phyloP scores from a whole-genome alignment of 345 rosid genomes.

The Linum tenue region DNA sequence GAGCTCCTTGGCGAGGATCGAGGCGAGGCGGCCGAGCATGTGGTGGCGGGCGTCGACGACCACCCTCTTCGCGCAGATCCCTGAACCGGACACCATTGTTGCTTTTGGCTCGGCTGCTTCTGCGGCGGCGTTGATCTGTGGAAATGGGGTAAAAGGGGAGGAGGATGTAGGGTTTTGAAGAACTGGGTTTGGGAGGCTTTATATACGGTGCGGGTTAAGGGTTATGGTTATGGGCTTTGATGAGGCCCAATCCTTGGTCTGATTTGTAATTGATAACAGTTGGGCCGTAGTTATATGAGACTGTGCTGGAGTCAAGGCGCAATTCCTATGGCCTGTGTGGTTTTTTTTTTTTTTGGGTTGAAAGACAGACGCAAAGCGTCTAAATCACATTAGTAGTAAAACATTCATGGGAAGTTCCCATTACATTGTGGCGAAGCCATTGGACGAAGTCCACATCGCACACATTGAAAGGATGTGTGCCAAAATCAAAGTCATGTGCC shows the following conservation, averaged over 20 bases:
- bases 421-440: too few species aligned
- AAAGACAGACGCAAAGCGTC: too few species aligned
- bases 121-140: not conserved
- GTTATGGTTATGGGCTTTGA: not conserved
- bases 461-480: too few species aligned
- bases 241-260: not conserved
- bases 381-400: too few species aligned
- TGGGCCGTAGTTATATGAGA: too few species aligned
- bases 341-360: too few species aligned
- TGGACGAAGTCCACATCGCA: too few species aligned
- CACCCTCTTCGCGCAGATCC: conserved; percentile 1
- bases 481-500: too few species aligned
- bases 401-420: too few species aligned
- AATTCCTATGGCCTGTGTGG: too few species aligned
- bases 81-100: conserved; percentile 5
- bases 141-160: not conserved
- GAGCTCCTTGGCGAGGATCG: conserved; percentile 2
- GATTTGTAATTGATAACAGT: too few species aligned
- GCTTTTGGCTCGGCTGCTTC: not conserved
- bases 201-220: not conserved
- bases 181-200: not conserved
- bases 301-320: too few species aligned
- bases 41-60: conserved; percentile 1
- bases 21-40: conserved; percentile 3
- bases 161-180: not conserved